Evolutionary conservation across 768 basidiomycete genomes (phyloP).

Genomic region (Cyclocybe aegerita): DNA sequence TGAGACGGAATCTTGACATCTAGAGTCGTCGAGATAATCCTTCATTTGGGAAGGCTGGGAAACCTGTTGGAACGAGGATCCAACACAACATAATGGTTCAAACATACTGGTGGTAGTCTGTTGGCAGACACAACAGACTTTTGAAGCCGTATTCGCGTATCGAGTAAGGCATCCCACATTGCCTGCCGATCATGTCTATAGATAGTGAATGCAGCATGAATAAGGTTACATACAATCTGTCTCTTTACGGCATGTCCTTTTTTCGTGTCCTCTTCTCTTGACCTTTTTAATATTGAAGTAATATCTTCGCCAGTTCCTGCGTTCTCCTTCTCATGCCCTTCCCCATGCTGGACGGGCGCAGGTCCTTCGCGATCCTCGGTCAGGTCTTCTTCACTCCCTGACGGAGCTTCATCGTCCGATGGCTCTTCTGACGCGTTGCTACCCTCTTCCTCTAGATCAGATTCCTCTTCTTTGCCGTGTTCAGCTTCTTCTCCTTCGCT

Average conservation of each 20-base stretch:
- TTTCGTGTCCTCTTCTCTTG: constrained; percentile 64
- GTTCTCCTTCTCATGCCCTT: constrained; percentile 12
- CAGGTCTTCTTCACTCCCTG: constrained; percentile 20
- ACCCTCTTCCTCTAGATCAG: constrained; percentile 22
- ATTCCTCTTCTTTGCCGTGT: constrained; percentile 28
- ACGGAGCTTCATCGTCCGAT: constrained; percentile 7
- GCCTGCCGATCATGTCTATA: constrained; percentile 39
- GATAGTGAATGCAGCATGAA: background rate
- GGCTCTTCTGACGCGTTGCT: constrained; percentile 12
- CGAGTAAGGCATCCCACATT: constrained; percentile 84
- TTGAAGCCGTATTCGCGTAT: constrained; percentile 90
- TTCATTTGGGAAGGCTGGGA: constrained; percentile 33
- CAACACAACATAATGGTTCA: background rate
- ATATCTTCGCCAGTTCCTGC: constrained; percentile 36
- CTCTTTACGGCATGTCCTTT: constrained; percentile 84
- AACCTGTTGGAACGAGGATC: constrained; percentile 9
- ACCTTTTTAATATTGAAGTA: constrained; percentile 52
- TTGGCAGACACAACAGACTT: constrained; percentile 71
- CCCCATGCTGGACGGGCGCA: background rate
- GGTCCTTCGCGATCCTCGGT: constrained; percentile 9
- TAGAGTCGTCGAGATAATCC: constrained; percentile 34
- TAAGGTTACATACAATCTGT: constrained; percentile 66
- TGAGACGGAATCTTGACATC: constrained; percentile 44
- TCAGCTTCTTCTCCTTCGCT: constrained; percentile 11
- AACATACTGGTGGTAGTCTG: constrained; percentile 60